Evolutionary conservation across 2,329 filamentous ascomycete species (phyloP), one percentile per base, ranked within the genome.

Genomic region (Metarhizium sp.): DNA sequence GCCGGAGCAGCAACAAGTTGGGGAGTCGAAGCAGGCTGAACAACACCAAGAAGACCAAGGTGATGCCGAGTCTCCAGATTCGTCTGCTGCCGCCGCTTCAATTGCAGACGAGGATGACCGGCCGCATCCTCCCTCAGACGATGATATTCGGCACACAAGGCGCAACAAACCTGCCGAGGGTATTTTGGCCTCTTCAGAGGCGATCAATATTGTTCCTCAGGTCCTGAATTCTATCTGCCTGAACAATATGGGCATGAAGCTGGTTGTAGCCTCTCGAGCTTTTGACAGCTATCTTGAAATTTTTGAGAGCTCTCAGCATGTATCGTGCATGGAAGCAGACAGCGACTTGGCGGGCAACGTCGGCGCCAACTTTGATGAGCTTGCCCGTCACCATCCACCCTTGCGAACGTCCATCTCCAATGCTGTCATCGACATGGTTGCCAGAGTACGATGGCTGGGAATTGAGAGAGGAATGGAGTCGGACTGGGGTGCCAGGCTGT

Each of bases 211-310:
- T 56, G 85, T 99, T 3, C 92, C 94, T 0, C 84, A 86, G 56
- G 91, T 92, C 2, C 87, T 99, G 63, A 92, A 92, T 59, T 92
- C 94, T 5, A 95, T 99, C 53, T 99, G 90, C 62, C 74, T 99
- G 55, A 96, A 96, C 63, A 87, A 89, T 59, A 78, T 83, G 32
- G 94, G 94, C 8, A 87, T 96, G 77, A 87, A 88, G 63, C 80
- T 96, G 66, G 95, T 99, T 63, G 85, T 90, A 56, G 81, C 84
- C 0, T 96, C 92, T 0, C 79, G 84, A 56, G 92, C 90, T 2
- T 78, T 99, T 48, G 86, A 92, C 55, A 88, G 84, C 62, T 97
- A 92, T 67, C 87, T 99, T 60, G 90, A 96, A 67, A 90, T 97
- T n/a, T 99, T 99, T 61, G 90, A 96, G 70, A 97, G 90, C 61